These are phyloP conservation scores for Hymenoscyphus fructigenus DNA, from an alignment of 2,329 filamentous ascomycete genomes.

Conservation along the genomic window DNA sequence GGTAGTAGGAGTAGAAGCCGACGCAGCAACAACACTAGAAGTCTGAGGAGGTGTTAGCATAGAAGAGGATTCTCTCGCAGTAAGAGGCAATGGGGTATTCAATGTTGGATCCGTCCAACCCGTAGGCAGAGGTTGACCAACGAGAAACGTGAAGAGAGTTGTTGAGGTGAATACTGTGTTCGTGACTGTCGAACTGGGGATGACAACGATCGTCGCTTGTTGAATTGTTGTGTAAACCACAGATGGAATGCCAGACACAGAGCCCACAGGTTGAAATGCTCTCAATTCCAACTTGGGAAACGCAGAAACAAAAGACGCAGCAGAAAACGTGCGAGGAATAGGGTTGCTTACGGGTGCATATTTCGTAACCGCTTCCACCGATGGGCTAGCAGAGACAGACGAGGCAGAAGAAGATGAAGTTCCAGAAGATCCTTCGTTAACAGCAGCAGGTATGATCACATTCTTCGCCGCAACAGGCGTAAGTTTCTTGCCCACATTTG, in stretches of 20 bases:
- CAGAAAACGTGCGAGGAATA: not conserved
- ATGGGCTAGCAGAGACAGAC: not conserved
- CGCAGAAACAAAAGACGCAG: not conserved
- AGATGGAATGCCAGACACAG: too few relatives aligned
- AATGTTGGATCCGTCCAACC: not conserved
- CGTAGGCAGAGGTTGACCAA: not conserved
- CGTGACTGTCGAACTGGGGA: not conserved
- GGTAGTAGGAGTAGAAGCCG: not conserved
- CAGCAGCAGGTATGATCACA: not conserved
- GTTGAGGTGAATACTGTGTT: not conserved
- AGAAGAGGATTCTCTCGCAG: not conserved
- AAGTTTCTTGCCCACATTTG: slow-evolving; percentile 43
- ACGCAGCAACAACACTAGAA: not conserved
- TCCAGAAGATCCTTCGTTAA: not conserved
- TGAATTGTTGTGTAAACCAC: not conserved
- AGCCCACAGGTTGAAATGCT: too few relatives aligned
- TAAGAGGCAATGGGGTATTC: not conserved
- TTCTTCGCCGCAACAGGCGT: slow-evolving; percentile 13
- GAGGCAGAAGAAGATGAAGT: not conserved
- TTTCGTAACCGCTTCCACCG: not conserved
- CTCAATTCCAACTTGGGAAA: too few relatives aligned
- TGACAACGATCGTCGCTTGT: not conserved
- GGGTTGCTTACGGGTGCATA: not conserved
- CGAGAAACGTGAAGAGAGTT: not conserved
- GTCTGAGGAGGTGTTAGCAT: not conserved